A percentile compares a stretch with the other conserved stretches of the same genome.
Evolutionary conservation across 345 rosid genomes (phyloP).

Genomic region (Hirschfeldia incana): DNA sequence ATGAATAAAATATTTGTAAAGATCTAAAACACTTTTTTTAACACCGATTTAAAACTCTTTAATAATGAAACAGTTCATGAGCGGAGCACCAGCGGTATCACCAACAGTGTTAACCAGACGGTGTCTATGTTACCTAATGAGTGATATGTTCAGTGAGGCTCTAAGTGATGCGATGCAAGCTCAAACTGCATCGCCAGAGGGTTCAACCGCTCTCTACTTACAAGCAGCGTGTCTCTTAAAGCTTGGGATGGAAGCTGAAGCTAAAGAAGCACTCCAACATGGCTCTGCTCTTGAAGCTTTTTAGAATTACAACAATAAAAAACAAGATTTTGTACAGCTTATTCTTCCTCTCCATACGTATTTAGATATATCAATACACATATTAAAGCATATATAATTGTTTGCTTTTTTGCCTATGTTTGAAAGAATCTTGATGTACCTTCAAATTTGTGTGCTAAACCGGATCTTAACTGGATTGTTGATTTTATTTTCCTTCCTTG

Average conservation of each 20-base stretch:
- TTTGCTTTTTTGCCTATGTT: conserved; percentile 26
- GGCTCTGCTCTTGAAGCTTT: conserved; percentile 70
- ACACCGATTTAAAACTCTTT: not conserved
- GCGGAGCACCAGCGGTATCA: conserved; percentile 82
- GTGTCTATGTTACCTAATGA: conserved; percentile 78
- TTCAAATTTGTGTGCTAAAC: conserved; percentile 30
- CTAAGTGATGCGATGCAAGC: conserved; percentile 92
- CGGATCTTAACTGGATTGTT: conserved; percentile 26
- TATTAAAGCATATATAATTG: conserved; percentile 22
- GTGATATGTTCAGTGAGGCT: conserved; percentile 72
- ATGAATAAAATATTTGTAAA: not conserved
- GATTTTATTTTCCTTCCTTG: not conserved
- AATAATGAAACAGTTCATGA: conserved; percentile 58
- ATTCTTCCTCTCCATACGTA: conserved; percentile 19
- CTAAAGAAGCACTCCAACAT: conserved; percentile 79
- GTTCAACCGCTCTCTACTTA: conserved; percentile 78
- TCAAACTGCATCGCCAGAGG: conserved; percentile 76
- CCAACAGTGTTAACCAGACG: conserved; percentile 87
- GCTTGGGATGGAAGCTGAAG: conserved; percentile 88
- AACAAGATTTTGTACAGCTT: conserved; percentile 45
- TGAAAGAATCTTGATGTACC: conserved; percentile 34
- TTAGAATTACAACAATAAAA: conserved; percentile 33
- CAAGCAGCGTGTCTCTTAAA: conserved; percentile 81
- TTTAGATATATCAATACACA: conserved; percentile 26
- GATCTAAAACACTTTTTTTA: not conserved